phyloP scores from a whole-genome alignment of 176 grass and related monocot genomes.

The Tillandsia fasciculata region DNA sequence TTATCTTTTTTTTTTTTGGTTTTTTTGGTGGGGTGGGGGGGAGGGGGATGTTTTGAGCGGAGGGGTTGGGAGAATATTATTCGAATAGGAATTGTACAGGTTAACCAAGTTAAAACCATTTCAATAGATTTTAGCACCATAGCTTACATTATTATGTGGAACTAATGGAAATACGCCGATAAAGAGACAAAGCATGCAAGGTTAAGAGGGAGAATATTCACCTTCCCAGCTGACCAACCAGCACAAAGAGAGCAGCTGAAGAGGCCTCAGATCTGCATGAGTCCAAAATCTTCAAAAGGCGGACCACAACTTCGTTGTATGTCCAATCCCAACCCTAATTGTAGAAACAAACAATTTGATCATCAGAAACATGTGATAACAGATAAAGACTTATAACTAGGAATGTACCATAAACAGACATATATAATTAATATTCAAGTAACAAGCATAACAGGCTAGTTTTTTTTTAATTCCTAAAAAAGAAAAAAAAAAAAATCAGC shows the following conservation, averaged over 20 bases:
- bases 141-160: background rate
- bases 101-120: too few species aligned
- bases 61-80: too few species aligned
- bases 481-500: slow-evolving; percentile 3
- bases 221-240: slow-evolving; percentile 81
- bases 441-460: background rate
- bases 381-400: too few species aligned
- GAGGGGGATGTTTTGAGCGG: too few species aligned
- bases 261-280: slow-evolving; percentile 47
- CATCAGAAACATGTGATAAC: too few species aligned
- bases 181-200: background rate
- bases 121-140: background rate
- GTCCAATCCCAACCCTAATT: slow-evolving; percentile 68
- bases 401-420: too few species aligned
- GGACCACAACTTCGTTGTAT: slow-evolving; percentile 46
- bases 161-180: background rate
- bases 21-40: too few species aligned
- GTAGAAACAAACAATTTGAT: background rate
- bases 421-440: background rate
- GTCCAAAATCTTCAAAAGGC: slow-evolving; percentile 54
- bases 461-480: background rate
- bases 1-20: too few species aligned
- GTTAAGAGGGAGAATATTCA: slow-evolving; percentile 17
- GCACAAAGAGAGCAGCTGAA: slow-evolving; percentile 59
- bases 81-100: too few species aligned